Evolutionary conservation across 345 rosid genomes (phyloP).

Genomic region (Adansonia digitata): DNA sequence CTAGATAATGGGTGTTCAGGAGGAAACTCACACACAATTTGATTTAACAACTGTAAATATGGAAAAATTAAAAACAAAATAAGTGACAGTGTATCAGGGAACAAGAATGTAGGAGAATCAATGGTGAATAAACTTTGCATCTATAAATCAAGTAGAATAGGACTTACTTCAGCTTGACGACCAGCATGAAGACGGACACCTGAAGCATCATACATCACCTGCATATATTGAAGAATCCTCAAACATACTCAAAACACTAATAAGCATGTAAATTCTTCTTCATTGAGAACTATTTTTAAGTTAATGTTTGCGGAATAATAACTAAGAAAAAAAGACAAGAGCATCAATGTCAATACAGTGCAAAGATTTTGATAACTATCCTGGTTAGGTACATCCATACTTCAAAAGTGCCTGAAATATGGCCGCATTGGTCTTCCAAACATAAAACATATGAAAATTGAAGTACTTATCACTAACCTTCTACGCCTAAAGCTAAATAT

Average conservation of each 20-base stretch:
- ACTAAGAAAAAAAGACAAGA: not conserved
- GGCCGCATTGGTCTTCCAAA: not conserved
- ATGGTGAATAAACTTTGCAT: not conserved
- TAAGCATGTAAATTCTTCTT: not conserved
- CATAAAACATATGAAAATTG: not conserved
- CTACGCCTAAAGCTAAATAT: not conserved
- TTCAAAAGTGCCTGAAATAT: not conserved
- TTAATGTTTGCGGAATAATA: not conserved
- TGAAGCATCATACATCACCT: slow-evolving; percentile 99
- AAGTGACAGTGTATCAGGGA: not conserved
- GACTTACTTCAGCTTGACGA: slow-evolving; percentile 90
- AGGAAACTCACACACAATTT: slow-evolving; percentile 95
- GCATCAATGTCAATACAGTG: not conserved
- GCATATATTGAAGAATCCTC: slow-evolving; percentile 6
- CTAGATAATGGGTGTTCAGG: slow-evolving; percentile 89
- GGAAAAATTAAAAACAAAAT: slow-evolving; percentile 10
- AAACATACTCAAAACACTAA: not conserved
- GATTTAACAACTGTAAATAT: slow-evolving; percentile 68
- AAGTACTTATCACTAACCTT: not conserved
- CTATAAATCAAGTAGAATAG: not conserved
- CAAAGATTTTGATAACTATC: not conserved
- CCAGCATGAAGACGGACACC: slow-evolving; percentile 98
- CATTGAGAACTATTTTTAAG: not conserved
- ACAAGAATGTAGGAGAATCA: slow-evolving; percentile 5
- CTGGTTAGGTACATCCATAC: not conserved